These are phyloP conservation scores for Globisporangium spiculum DNA, from an alignment of 352 stramenopile species.

Conservation along the genomic window DNA sequence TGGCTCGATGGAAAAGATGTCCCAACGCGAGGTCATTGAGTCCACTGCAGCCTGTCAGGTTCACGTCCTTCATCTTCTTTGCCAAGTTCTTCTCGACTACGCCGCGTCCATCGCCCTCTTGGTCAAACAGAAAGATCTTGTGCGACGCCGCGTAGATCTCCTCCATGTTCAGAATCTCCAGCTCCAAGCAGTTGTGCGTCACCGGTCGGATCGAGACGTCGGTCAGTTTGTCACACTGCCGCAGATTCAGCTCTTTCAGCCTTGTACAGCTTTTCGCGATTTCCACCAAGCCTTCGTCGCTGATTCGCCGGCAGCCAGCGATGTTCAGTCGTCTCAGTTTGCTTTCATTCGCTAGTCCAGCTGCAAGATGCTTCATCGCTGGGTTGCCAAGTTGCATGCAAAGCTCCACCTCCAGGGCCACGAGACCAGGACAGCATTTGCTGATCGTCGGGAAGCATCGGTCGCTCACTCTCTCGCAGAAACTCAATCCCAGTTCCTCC, in stretches of 20 bases:
- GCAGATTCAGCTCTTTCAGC: constrained; percentile 72
- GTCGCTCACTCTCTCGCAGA: constrained; percentile 68
- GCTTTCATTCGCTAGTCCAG: constrained; percentile 32
- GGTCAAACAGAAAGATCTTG: constrained; percentile 83
- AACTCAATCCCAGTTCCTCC: constrained; percentile 55
- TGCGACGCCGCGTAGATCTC: constrained; percentile 70
- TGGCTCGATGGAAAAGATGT: constrained; percentile 63
- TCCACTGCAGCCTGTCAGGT: constrained; percentile 61
- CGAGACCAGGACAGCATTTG: constrained; percentile 42
- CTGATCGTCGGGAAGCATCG: constrained; percentile 52
- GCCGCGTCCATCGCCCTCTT: constrained; percentile 72
- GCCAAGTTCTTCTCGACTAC: constrained; percentile 81
- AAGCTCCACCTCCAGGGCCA: constrained; percentile 49
- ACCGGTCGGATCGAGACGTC: constrained; percentile 62
- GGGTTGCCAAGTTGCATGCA: constrained; percentile 58
- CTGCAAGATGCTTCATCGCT: constrained; percentile 58
- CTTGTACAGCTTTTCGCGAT: constrained; percentile 57
- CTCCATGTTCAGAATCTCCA: constrained; percentile 80
- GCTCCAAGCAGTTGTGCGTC: constrained; percentile 83
- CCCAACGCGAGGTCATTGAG: constrained; percentile 75
- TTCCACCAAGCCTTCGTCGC: constrained; percentile 74
- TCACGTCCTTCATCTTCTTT: constrained; percentile 54
- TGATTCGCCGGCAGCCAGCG: constrained; percentile 70
- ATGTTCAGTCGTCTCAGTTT: constrained; percentile 74
- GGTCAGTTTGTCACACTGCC: constrained; percentile 81